Evolutionary conservation across 768 basidiomycete genomes (phyloP).

Genomic region (Strobilomyces dryophilus): DNA sequence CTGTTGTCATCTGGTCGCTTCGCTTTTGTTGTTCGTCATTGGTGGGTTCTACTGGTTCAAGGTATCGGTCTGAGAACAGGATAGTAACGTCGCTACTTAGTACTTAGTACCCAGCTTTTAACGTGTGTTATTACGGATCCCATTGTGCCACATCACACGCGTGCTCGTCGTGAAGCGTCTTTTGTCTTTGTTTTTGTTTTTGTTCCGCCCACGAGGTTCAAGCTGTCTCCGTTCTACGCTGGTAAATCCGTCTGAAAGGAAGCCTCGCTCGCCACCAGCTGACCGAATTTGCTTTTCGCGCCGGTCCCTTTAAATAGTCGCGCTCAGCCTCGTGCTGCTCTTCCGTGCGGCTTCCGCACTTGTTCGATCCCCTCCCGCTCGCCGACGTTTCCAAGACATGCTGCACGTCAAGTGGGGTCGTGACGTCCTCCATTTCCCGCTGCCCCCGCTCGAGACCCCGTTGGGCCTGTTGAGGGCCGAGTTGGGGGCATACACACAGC

Average conservation of each 20-base stretch:
- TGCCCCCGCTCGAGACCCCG: conserved; percentile 56
- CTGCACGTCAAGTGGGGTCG: conserved; percentile 48
- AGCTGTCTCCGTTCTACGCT: conserved; percentile 28
- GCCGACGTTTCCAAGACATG: conserved; percentile 28
- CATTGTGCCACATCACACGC: not conserved
- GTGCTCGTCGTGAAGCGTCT: not conserved
- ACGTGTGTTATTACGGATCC: too few species aligned
- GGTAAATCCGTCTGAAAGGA: conserved; percentile 10
- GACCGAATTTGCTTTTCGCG: not conserved
- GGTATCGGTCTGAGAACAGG: too few species aligned
- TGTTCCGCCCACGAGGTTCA: too few species aligned
- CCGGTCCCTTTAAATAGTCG: conserved; percentile 13
- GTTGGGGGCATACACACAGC: conserved; percentile 71
- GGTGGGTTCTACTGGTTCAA: conserved; percentile 7
- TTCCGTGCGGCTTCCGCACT: conserved; percentile 26
- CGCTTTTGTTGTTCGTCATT: conserved; percentile 1
- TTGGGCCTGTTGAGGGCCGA: conserved; percentile 54
- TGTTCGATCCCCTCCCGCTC: conserved; percentile 4
- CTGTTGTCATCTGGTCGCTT: conserved; percentile 3
- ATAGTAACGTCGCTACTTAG: too few species aligned
- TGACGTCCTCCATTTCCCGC: conserved; percentile 46
- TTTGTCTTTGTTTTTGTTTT: too few species aligned
- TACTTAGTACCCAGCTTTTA: too few species aligned
- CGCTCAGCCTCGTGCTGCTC: conserved; percentile 33
- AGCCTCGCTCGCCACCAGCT: not conserved